Evolutionary conservation across 495 filamentous ascomycete species (phyloP), one percentile per base, ranked within the genome.

Genomic region (Penicillium atrosanguineum): DNA sequence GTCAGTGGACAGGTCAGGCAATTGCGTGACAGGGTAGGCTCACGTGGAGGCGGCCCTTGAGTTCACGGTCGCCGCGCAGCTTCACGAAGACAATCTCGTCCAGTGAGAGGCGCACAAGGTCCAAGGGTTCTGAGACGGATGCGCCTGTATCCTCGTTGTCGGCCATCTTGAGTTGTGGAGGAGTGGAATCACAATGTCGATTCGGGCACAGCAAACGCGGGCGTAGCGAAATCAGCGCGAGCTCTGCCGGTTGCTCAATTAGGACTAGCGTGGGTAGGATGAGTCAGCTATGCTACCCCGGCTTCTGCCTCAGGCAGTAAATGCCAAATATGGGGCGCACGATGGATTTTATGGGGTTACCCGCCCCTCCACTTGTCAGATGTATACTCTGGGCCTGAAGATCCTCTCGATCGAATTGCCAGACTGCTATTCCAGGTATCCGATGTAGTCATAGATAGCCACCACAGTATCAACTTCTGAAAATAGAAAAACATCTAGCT

Each of bases 31-130:
- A 15, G 20, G 37, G 18, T 29, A 28, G 26, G 73, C 86, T 56
- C 76, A 97, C 94, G 72, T 97, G 94, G 63, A 98, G 79, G 48
- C 91, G 83, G 48, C 94, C 94, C 76, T 95, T 94, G 53, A 99
- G 79, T 70, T 99, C 95, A 44, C 94, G 85, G 69, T 97, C 94
- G 50, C 94, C 94, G 60, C 94, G 80, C 29, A 99, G 76, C 81
- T 96, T 97, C 56, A 99, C 93, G 72, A 96, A 96, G 25, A 99
- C 94, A 42, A 92, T 83, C 69, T 99, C 95, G 67, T 96, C 91
- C 15, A 99, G 79, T 54, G 89, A 91, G 44, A 99, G 82, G 46
- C 91, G 89, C 52, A 99, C 94, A 15, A 99, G 84, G 68, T 97
- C 95, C 55, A 99, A 86, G 43, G 92, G 92, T 72, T 95, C 92